Conservation (phyloP, 495 filamentous ascomycete genomes). For the Neohortaea acidophila region DNA sequence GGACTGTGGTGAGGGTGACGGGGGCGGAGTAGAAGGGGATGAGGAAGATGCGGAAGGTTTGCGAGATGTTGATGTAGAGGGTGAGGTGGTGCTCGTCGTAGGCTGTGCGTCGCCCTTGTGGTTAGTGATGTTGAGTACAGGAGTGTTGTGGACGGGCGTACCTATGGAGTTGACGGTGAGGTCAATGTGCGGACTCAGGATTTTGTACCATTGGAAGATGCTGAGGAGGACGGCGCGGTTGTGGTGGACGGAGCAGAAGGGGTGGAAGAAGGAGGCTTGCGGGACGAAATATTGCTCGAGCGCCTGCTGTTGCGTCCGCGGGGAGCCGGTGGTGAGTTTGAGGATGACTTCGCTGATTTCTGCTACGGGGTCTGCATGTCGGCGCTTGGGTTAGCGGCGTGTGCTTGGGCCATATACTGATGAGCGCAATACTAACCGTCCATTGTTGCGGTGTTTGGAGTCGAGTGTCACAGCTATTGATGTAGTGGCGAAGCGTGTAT, state of each 20-base stretch:
- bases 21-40: constrained; percentile 54
- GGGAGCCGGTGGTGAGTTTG: constrained; percentile 47
- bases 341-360: constrained; percentile 51
- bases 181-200: constrained; percentile 59
- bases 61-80: constrained; percentile 55
- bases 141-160: constrained; percentile 23
- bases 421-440: too few relatives aligned
- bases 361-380: constrained; percentile 24
- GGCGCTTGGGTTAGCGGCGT: too few relatives aligned
- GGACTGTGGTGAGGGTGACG: constrained; percentile 57
- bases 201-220: constrained; percentile 78
- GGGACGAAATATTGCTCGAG: constrained; percentile 56
- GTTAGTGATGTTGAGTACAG: constrained; percentile 4
- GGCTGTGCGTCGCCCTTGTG: constrained; percentile 28
- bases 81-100: constrained; percentile 48
- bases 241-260: constrained; percentile 50
- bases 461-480: background rate
- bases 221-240: constrained; percentile 47
- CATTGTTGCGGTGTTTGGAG: background rate
- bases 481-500: background rate
- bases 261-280: constrained; percentile 58
- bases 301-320: constrained; percentile 43
- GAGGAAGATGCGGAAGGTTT: constrained; percentile 63
- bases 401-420: too few relatives aligned
- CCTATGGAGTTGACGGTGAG: constrained; percentile 54